Evolutionary conservation across 2,329 filamentous ascomycete genomes (phyloP), one percentile per base, ranked within the genome.

Genomic region (Ophiostoma populinum): DNA sequence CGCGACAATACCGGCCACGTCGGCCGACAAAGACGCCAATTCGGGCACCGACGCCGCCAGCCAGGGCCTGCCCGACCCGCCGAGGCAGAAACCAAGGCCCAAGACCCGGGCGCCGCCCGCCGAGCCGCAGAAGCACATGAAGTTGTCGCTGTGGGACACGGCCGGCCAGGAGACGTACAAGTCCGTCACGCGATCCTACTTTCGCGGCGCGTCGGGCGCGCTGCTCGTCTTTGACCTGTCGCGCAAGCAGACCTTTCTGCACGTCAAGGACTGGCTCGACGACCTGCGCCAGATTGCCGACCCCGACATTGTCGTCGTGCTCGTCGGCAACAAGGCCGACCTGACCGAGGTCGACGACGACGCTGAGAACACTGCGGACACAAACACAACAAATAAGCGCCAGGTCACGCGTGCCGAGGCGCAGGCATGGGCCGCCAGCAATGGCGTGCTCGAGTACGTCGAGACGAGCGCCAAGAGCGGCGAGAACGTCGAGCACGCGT

Each of bases 111-210:
- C n/a, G n/a, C n/a, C n/a, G 12, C 34, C 37, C 2, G n/a, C 24
- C 4, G 32, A 51, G 6, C 58, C 57, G 20, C 72, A 77, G 53
- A 76, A 73, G 49, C 78, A 87, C 59, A 93, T 93, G 85, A 93
- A 93, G 58, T 68, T 93, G 5, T 83, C 76, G 29, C 64, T 95
- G 9, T 95, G 87, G 87, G 87, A 94, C 52, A 95, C 87, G 1
- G 87, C 87, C 12, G 87, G 87, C 18, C 87, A 95, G 55, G 87
- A 95, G 61, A 93, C 85, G 10, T 95, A 95, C 64, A 94, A 94
- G 55, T 87, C 80, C 29, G 90, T 95, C 40, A 95, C 87, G 7
- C 68, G 87, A 36, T 90, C 80, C 42, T 94, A 94, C 60, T 93
- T 93, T 57, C 78, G 86, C 35, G 86, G 85, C 48, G 69, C 69